Conservation (phyloP, 306 rosid genomes). For the Prinsepia uniflora region DNA sequence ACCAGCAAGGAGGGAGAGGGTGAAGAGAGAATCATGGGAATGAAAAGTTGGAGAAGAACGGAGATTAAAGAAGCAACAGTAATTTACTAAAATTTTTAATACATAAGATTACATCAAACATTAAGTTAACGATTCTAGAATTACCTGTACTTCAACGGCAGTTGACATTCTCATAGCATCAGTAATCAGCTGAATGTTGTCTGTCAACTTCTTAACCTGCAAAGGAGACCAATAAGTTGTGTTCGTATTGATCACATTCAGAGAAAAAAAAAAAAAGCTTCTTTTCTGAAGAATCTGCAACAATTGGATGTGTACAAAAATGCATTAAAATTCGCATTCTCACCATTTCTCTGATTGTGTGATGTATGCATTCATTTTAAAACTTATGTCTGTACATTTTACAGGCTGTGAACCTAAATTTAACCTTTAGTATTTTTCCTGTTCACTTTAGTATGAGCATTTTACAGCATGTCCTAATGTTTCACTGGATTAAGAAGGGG, state of each 20-base stretch:
- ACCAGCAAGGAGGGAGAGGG: neutral
- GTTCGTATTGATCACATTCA: neutral
- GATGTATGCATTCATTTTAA: too few species aligned
- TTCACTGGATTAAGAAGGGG: too few species aligned
- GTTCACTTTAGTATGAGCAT: too few species aligned
- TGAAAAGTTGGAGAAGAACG: neutral
- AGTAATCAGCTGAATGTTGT: constrained; percentile 55
- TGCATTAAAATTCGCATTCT: neutral
- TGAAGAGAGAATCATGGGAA: neutral
- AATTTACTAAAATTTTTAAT: neutral
- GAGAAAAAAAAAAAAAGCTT: too few species aligned
- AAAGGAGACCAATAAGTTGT: constrained; percentile 9
- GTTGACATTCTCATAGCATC: constrained; percentile 60
- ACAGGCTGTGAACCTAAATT: too few species aligned
- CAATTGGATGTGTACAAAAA: neutral
- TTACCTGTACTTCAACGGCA: constrained; percentile 68
- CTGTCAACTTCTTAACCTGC: constrained; percentile 70
- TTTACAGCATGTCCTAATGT: too few species aligned
- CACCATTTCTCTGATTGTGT: neutral
- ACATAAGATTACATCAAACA: neutral
- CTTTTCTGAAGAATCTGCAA: neutral
- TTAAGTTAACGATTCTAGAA: constrained; percentile 14
- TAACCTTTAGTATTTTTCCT: too few species aligned
- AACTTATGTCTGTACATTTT: too few species aligned
- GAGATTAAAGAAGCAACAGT: neutral